phyloP scores from a whole-genome alignment of 2,329 filamentous ascomycete species.

The Verticillium nubilum region DNA sequence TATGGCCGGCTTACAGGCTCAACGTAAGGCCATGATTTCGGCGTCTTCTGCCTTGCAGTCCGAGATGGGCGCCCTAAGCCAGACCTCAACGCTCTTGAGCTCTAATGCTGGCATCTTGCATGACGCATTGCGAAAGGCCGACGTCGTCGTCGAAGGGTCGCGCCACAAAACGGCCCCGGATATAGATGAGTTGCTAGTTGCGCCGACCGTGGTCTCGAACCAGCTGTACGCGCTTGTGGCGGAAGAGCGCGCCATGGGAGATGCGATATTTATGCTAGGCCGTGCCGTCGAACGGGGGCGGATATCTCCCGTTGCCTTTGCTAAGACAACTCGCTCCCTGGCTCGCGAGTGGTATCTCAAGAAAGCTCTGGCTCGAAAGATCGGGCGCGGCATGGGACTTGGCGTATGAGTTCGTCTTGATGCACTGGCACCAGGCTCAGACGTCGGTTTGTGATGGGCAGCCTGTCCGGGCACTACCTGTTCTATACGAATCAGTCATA shows the following conservation, averaged over 20 bases:
- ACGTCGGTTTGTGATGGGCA: no score
- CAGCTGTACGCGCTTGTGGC: constrained; percentile 87
- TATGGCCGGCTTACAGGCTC: constrained; percentile 69
- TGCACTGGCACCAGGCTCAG: no score
- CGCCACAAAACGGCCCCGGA: constrained; percentile 63
- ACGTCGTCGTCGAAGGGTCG: constrained; percentile 70
- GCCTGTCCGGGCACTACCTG: no score
- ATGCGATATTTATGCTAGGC: constrained; percentile 79
- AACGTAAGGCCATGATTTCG: constrained; percentile 69
- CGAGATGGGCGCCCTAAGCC: constrained; percentile 66
- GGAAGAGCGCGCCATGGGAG: constrained; percentile 80
- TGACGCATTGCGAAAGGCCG: constrained; percentile 71
- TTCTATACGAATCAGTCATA: no score
- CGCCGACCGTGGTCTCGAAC: constrained; percentile 85
- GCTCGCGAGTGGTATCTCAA: constrained; percentile 79
- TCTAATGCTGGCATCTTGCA: constrained; percentile 76
- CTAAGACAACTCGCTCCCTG: constrained; percentile 68
- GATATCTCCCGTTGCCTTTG: constrained; percentile 67
- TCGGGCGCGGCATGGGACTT: constrained; percentile 70
- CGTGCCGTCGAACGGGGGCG: constrained; percentile 68
- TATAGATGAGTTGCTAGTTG: constrained; percentile 89
- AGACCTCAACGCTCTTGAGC: constrained; percentile 64
- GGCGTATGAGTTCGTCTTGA: background rate
- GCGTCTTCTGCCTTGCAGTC: constrained; percentile 65
- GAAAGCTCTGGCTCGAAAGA: constrained; percentile 75